phyloP scores from a whole-genome alignment of 1,284 basidiomycete species.

The Violaceomyces palustris region DNA sequence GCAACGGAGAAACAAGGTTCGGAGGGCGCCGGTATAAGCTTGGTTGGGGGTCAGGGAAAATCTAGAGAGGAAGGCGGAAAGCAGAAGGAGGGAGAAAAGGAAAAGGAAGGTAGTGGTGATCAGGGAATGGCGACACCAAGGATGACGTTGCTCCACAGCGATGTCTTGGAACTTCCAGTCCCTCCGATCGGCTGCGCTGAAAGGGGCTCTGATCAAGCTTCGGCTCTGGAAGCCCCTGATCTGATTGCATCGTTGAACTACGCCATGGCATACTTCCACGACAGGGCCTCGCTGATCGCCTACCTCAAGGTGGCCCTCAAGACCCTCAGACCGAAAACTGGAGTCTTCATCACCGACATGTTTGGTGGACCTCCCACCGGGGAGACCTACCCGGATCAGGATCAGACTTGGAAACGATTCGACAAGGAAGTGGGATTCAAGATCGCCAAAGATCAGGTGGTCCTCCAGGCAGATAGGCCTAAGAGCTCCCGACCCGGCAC shows the following conservation, averaged over 20 bases:
- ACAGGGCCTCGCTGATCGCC: slow-evolving; percentile 21
- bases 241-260: slow-evolving; percentile 42
- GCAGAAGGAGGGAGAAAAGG: neutral
- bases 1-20: too few species aligned
- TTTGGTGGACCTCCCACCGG: slow-evolving; percentile 36
- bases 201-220: neutral
- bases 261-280: slow-evolving; percentile 44
- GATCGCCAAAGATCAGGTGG: slow-evolving; percentile 2
- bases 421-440: slow-evolving; percentile 11
- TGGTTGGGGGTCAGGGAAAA: too few species aligned
- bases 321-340: slow-evolving; percentile 29
- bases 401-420: slow-evolving; percentile 6
- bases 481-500: neutral
- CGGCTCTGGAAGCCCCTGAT: slow-evolving; percentile 22
- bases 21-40: too few species aligned
- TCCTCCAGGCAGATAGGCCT: slow-evolving; percentile 1
- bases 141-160: slow-evolving; percentile 33
- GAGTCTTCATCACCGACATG: slow-evolving; percentile 40
- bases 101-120: neutral
- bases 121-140: neutral
- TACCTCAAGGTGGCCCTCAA: slow-evolving; percentile 20
- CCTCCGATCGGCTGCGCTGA: neutral
- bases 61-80: slow-evolving; percentile 5
- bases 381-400: slow-evolving; percentile 20
- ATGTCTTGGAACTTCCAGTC: slow-evolving; percentile 35